Percentiles rank a stretch among this genome's conserved stretches.
Conservation (phyloP, 257 asterid genomes). For the Osmanthus fragrans region DNA sequence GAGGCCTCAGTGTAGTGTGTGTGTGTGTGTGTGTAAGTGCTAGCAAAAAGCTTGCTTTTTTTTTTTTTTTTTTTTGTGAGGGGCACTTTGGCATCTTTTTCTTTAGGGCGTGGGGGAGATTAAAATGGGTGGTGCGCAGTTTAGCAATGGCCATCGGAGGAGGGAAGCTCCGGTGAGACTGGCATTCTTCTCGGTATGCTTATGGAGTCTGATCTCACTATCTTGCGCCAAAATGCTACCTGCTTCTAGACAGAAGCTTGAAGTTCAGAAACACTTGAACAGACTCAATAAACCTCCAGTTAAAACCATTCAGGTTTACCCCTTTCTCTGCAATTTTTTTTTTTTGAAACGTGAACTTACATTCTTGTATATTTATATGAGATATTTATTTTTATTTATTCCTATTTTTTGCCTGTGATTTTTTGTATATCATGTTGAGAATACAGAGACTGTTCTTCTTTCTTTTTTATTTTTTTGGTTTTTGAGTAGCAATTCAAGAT, state of each 20-base stretch:
- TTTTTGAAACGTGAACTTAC: background rate
- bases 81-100: slow-evolving; percentile 17
- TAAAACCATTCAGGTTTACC: slow-evolving; percentile 64
- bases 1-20: slow-evolving; percentile 1
- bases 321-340: background rate
- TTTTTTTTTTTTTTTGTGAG: slow-evolving; percentile 7
- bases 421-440: background rate
- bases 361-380: background rate
- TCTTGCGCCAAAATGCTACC: slow-evolving; percentile 51
- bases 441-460: background rate
- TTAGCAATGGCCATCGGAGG: slow-evolving; percentile 36
- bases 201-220: slow-evolving; percentile 41
- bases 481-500: background rate
- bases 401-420: background rate
- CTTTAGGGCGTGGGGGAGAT: background rate
- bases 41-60: slow-evolving; percentile 20
- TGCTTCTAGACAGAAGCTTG: slow-evolving; percentile 53
- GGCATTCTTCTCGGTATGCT: slow-evolving; percentile 36
- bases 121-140: slow-evolving; percentile 36
- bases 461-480: too few species aligned
- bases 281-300: slow-evolving; percentile 70
- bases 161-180: slow-evolving; percentile 10
- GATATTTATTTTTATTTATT: background rate
- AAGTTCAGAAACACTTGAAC: slow-evolving; percentile 65
- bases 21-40: background rate